Evolutionary conservation across 2,329 filamentous ascomycete species (phyloP).

Genomic region (Thelonectria rubi): DNA sequence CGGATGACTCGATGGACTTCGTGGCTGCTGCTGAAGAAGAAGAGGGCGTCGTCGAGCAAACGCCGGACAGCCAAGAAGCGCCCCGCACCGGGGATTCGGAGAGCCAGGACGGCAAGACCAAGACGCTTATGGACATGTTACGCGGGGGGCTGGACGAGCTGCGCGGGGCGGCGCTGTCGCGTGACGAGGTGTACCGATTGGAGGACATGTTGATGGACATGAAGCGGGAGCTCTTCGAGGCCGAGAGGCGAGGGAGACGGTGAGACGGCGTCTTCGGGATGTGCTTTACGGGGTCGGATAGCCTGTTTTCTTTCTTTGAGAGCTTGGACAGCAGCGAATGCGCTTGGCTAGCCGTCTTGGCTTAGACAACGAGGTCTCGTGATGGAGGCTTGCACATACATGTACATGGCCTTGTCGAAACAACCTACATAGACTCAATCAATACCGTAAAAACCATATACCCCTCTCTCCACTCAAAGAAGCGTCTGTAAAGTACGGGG

Average conservation of each 20-base stretch:
- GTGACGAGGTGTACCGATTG: constrained; percentile 73
- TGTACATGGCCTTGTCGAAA: constrained; percentile 15
- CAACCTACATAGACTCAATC: constrained; percentile 29
- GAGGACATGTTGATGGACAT: constrained; percentile 85
- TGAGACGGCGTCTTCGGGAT: constrained; percentile 33
- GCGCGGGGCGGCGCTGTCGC: constrained; percentile 66
- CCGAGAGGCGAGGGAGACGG: constrained; percentile 66
- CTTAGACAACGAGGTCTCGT: constrained; percentile 25
- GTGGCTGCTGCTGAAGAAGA: constrained; percentile 16
- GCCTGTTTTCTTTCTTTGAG: constrained; percentile 21
- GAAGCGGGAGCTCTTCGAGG: constrained; percentile 76
- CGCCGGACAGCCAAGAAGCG: constrained; percentile 13
- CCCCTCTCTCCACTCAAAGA: not conserved
- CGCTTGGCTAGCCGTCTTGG: constrained; percentile 14
- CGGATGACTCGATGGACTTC: constrained; percentile 39
- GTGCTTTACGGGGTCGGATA: constrained; percentile 33
- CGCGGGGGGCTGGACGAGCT: constrained; percentile 63
- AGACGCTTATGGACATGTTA: constrained; percentile 46
- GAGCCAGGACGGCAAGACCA: constrained; percentile 25
- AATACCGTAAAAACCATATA: constrained; percentile 2
- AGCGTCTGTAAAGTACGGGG: not conserved
- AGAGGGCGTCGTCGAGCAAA: not conserved
- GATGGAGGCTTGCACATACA: constrained; percentile 28
- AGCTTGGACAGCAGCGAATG: constrained; percentile 25
- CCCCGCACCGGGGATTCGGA: constrained; percentile 17